Evolutionary conservation across 257 asterid species (phyloP), one percentile per base, ranked within the genome.

Genomic region (Rhazya stricta): DNA sequence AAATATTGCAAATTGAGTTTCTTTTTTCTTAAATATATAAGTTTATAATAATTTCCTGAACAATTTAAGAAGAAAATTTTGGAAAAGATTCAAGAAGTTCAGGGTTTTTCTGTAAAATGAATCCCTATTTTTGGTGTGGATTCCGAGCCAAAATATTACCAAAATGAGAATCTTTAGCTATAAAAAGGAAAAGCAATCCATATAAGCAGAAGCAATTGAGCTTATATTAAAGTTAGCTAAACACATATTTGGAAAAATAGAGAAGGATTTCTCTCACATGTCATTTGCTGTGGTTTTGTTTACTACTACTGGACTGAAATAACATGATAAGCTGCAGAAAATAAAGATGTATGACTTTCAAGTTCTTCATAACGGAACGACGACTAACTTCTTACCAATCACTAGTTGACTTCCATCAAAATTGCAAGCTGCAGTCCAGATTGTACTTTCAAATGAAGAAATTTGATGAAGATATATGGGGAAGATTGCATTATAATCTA

Each of bases 391-490:
- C 90, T 90, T 87, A 78, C 98, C 98, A 80, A 92, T 79, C 67
- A 75, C 91, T 78, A 86, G 90, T 84, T 42, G 81, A 71, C 81
- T 81, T 79, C 89, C 91, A 78, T 84, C 88, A 80, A 78, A 80
- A 82, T 86, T 85, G 77, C 86, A 82, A 81, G 91, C 98, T 57
- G 89, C 96, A 34, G 91, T 77, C 98, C 98, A 95, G 73, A 95
- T 80, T 32, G 99, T 92, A 77, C 83, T 79, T 56, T 80, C 77
- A 76, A 87, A 86, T 61, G 85, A 79, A 80, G 90, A 80, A 82
- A 95, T 77, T 80, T 66, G 79, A 25, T 45, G 69, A 76, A 86
- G 65, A 58, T 36, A 66, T 60, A 79, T 42, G 5, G 88, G 85
- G 60, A 42, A 51, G 57, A 37, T 53, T 37, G 78, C 65, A 42